Percentiles rank a stretch among this genome's conserved stretches.
Conservation (phyloP, 2,329 filamentous ascomycete genomes). For the Colletotrichum gloeosporioides region DNA sequence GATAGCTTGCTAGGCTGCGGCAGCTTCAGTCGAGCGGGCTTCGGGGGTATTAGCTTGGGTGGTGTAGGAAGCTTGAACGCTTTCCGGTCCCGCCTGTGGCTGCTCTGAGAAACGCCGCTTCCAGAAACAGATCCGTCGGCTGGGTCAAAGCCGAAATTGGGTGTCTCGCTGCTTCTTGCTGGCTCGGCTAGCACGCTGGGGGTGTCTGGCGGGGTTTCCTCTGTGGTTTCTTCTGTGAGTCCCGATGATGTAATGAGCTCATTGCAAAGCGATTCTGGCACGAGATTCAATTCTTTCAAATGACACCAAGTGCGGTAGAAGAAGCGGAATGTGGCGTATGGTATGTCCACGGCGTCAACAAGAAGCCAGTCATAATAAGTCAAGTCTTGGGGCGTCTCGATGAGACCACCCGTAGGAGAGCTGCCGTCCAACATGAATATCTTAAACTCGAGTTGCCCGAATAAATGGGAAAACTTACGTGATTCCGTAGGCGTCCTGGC, state of each 20-base stretch:
- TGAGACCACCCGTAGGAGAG: slow-evolving; percentile 56
- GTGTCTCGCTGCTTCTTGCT: neutral
- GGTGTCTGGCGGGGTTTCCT: neutral
- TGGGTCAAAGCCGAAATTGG: neutral
- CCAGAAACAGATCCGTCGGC: neutral
- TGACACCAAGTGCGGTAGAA: slow-evolving; percentile 61
- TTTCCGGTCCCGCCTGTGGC: neutral
- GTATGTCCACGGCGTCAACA: slow-evolving; percentile 54
- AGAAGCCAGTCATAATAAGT: slow-evolving; percentile 59
- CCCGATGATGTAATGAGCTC: slow-evolving; percentile 10
- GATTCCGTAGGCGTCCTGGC: slow-evolving; percentile 57
- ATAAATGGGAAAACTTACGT: slow-evolving; percentile 43
- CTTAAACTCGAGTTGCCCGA: neutral
- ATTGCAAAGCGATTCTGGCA: slow-evolving; percentile 33
- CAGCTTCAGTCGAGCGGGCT: slow-evolving; percentile 1
- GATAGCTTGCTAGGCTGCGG: slow-evolving; percentile 37
- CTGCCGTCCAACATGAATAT: slow-evolving; percentile 36
- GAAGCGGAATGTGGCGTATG: slow-evolving; percentile 59
- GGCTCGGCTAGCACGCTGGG: neutral
- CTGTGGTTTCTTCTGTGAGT: neutral
- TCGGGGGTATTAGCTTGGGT: slow-evolving; percentile 29
- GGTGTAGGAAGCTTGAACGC: slow-evolving; percentile 24
- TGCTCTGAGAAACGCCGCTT: neutral
- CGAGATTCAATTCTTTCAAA: slow-evolving; percentile 53
- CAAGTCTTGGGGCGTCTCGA: slow-evolving; percentile 55